Evolutionary conservation across 2,329 filamentous ascomycete genomes (phyloP).

Genomic region (Botrytis byssoidea): DNA sequence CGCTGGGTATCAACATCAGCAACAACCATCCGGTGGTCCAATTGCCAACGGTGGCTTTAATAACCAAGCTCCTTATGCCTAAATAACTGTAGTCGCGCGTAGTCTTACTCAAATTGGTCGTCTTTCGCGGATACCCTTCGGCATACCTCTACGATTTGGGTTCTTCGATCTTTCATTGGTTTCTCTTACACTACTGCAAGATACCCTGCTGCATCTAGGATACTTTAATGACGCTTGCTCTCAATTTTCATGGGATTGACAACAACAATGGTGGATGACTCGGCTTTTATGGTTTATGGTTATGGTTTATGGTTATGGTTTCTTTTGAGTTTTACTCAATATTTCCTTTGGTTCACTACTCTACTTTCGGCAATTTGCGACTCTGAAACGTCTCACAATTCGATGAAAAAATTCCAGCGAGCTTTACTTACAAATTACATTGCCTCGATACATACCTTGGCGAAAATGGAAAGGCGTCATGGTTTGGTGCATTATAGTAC

Average conservation of each 20-base stretch:
- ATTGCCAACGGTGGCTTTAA: background rate
- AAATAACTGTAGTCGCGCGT: background rate
- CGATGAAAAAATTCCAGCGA: background rate
- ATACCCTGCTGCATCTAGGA: conserved; percentile 17
- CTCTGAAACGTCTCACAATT: background rate
- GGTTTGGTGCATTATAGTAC: conserved; percentile 17
- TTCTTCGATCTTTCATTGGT: conserved; percentile 16
- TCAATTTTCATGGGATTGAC: conserved; percentile 8
- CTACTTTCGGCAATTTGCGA: background rate
- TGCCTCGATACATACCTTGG: conserved; percentile 16
- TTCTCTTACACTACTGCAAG: conserved; percentile 3
- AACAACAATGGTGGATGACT: conserved; percentile 6
- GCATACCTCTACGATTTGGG: conserved; percentile 4
- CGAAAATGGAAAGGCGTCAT: conserved; percentile 17
- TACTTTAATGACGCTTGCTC: conserved; percentile 12
- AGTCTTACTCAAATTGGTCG: conserved; percentile 1
- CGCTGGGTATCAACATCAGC: conserved; percentile 8
- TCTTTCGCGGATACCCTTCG: conserved; percentile 18
- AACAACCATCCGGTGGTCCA: conserved; percentile 1
- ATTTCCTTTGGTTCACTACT: background rate
- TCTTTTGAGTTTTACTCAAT: background rate
- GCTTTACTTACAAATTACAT: conserved; percentile 2
- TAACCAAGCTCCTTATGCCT: background rate
- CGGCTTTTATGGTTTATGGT: background rate
- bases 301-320: background rate